Conservation (phyloP, 352 stramenopile genomes). For the Phytophthora colocasiae region DNA sequence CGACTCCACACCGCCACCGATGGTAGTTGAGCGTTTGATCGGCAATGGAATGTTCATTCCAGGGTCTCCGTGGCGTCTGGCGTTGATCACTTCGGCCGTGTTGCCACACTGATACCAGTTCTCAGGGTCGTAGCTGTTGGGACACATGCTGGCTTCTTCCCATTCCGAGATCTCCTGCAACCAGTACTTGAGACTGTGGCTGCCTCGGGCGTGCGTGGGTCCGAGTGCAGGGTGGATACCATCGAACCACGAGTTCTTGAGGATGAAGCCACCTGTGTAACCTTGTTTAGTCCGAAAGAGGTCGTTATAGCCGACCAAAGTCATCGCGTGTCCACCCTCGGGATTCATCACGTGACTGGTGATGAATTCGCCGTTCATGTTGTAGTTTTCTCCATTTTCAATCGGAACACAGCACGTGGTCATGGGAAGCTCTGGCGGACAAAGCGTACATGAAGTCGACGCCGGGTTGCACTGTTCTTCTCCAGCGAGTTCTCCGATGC, state of each 20-base stretch:
- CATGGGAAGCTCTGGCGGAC: slow-evolving; percentile 51
- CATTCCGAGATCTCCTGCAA: slow-evolving; percentile 75
- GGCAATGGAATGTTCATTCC: slow-evolving; percentile 50
- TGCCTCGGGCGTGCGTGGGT: slow-evolving; percentile 64
- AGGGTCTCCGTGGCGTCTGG: slow-evolving; percentile 30
- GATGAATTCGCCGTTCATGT: slow-evolving; percentile 77
- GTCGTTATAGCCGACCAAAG: slow-evolving; percentile 76
- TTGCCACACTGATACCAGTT: slow-evolving; percentile 83
- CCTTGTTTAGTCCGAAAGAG: slow-evolving; percentile 65
- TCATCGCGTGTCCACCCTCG: slow-evolving; percentile 75
- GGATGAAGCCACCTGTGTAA: slow-evolving; percentile 70
- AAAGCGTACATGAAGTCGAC: slow-evolving; percentile 57
- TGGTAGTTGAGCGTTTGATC: slow-evolving; percentile 34
- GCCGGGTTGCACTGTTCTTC: slow-evolving; percentile 64
- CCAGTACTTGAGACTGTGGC: slow-evolving; percentile 78
- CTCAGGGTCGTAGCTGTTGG: slow-evolving; percentile 73
- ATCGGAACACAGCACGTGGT: slow-evolving; percentile 67
- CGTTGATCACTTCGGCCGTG: slow-evolving; percentile 56
- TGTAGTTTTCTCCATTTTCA: slow-evolving; percentile 55
- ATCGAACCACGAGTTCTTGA: slow-evolving; percentile 85
- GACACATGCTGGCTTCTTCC: slow-evolving; percentile 73
- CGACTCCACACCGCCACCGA: slow-evolving; percentile 48
- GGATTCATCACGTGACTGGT: slow-evolving; percentile 54
- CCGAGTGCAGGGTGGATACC: slow-evolving; percentile 66
- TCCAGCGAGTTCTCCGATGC: slow-evolving; percentile 51